Evolutionary conservation across 139 green algal species (phyloP).

Genomic region (Bryopsis sp.): DNA sequence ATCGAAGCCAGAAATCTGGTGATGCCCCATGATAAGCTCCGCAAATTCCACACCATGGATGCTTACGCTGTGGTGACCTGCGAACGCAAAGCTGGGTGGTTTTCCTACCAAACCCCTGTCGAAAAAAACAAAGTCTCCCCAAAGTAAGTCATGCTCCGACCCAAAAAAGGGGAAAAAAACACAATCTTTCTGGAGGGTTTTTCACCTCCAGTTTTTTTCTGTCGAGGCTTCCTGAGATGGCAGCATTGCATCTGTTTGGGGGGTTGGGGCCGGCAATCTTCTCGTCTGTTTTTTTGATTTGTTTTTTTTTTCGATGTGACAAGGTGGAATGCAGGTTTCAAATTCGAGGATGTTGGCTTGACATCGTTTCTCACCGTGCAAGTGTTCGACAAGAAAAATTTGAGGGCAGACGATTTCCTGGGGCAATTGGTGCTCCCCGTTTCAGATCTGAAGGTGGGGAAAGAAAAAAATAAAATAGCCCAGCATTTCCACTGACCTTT

Average conservation of each 20-base stretch:
- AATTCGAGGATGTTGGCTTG: conserved; percentile 27
- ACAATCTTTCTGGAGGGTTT: too few relatives aligned
- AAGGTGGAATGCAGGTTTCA: conserved; percentile 31
- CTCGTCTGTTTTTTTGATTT: too few relatives aligned
- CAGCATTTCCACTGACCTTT: too few relatives aligned
- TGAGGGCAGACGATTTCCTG: conserved; percentile 23
- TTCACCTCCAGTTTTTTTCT: too few relatives aligned
- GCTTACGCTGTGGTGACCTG: conserved; percentile 16
- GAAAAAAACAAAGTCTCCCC: not conserved
- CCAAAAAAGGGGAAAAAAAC: too few relatives aligned
- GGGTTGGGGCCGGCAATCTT: too few relatives aligned
- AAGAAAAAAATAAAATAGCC: too few relatives aligned
- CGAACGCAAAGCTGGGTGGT: conserved; percentile 14
- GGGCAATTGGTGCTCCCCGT: conserved; percentile 24
- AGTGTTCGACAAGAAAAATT: conserved; percentile 26
- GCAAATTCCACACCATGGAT: conserved; percentile 26
- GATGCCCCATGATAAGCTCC: conserved; percentile 22
- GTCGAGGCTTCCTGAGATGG: too few relatives aligned
- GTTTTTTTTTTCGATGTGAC: too few relatives aligned
- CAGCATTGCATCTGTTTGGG: too few relatives aligned
- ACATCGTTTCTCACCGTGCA: conserved; percentile 22
- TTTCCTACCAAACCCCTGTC: conserved; percentile 16
- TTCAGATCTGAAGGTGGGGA: conserved; percentile 1
- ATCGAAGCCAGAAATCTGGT: conserved; percentile 31
- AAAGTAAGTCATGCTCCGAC: too few relatives aligned